These are phyloP conservation scores for Hirschfeldia incana DNA, from an alignment of 345 rosid species.

Conservation along the genomic window DNA sequence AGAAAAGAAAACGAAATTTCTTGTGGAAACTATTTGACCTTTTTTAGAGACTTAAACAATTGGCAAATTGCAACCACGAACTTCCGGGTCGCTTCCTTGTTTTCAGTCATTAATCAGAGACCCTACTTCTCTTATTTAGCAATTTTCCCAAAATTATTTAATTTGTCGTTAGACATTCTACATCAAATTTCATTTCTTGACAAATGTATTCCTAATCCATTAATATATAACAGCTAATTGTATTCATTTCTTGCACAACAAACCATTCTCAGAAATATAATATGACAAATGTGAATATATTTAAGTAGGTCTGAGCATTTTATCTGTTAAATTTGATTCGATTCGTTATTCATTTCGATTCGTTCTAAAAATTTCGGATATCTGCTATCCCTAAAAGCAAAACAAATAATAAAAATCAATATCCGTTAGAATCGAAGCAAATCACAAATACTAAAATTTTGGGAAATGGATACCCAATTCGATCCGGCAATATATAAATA, in stretches of 20 bases:
- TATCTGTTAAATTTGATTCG: too few species aligned
- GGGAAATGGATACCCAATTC: too few species aligned
- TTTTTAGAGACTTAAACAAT: not conserved
- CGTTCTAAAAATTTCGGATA: too few species aligned
- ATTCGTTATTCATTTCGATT: too few species aligned
- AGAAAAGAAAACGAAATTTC: not conserved
- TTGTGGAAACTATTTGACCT: not conserved
- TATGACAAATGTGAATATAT: not conserved
- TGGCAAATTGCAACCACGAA: not conserved
- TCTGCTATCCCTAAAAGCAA: too few species aligned
- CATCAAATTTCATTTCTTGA: not conserved
- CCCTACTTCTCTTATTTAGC: not conserved
- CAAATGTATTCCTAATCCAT: not conserved
- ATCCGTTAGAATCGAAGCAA: too few species aligned
- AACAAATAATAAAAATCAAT: too few species aligned
- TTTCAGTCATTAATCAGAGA: not conserved
- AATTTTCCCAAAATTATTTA: not conserved
- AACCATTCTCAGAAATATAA: not conserved
- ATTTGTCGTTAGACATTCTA: not conserved
- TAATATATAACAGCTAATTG: not conserved
- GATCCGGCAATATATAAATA: too few species aligned
- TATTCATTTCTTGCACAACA: not conserved
- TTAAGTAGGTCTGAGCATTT: too few species aligned
- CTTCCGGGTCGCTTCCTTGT: constrained; percentile 23
- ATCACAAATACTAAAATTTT: too few species aligned